phyloP scores from a whole-genome alignment of 257 asterid genomes.

The Nicotiana noctiflora region DNA sequence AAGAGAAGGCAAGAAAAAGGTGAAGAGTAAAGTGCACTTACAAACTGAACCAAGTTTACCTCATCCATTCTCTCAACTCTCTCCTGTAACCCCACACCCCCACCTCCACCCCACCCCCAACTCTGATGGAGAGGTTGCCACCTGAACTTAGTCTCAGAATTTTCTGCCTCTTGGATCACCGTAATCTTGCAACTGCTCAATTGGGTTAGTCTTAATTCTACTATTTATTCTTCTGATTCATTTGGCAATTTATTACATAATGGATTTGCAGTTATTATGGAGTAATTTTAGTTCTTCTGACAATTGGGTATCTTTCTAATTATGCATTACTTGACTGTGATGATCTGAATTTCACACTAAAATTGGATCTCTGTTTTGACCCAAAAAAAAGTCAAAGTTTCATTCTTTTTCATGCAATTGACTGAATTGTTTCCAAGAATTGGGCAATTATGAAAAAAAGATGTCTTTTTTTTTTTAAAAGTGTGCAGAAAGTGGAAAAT shows the following conservation, averaged over 20 bases:
- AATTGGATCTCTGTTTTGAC: slow-evolving; percentile 2
- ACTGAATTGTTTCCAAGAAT: not conserved
- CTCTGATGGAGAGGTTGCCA: slow-evolving; percentile 56
- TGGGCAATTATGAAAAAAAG: slow-evolving; percentile 1
- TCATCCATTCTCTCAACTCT: not conserved
- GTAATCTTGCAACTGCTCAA: too few relatives aligned
- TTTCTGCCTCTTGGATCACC: too few relatives aligned
- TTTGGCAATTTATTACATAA: not conserved
- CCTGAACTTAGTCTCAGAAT: slow-evolving; percentile 26
- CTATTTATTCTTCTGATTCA: not conserved
- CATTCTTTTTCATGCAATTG: not conserved
- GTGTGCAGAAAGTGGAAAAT: slow-evolving; percentile 80
- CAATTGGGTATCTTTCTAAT: not conserved
- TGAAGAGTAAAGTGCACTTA: not conserved
- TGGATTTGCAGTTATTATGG: not conserved
- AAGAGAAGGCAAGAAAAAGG: too few relatives aligned
- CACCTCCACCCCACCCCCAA: not conserved
- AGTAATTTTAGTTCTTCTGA: not conserved
- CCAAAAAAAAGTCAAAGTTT: not conserved
- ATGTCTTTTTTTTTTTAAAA: slow-evolving; percentile 20
- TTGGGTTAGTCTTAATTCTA: slow-evolving; percentile 34
- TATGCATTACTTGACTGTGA: not conserved
- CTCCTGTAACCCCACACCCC: not conserved
- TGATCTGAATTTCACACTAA: not conserved
- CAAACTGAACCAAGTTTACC: not conserved